Conservation (phyloP, 2,329 filamentous ascomycete genomes). For the Fusarium sp. region DNA sequence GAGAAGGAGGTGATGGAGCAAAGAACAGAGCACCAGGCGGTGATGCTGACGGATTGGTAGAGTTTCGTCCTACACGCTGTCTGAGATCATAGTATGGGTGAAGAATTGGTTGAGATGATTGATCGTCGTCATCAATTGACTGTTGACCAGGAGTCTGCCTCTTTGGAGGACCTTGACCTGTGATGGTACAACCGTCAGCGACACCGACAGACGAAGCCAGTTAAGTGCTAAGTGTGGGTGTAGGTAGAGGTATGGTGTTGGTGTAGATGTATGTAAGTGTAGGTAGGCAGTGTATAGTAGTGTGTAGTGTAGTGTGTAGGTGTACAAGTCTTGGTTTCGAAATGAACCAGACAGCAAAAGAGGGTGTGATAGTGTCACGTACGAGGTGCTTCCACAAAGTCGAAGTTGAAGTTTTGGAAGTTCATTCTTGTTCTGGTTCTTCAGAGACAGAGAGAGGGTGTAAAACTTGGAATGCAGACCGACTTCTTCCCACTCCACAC, state of each 20-base stretch:
- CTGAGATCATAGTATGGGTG: slow-evolving; percentile 44
- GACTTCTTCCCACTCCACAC: slow-evolving; percentile 50
- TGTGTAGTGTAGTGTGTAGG: neutral
- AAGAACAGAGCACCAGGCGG: slow-evolving; percentile 51
- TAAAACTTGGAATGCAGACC: slow-evolving; percentile 38
- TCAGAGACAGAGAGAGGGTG: slow-evolving; percentile 5
- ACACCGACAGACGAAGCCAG: slow-evolving; percentile 31
- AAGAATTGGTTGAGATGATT: slow-evolving; percentile 41
- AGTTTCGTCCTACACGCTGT: slow-evolving; percentile 36
- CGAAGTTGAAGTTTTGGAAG: slow-evolving; percentile 52
- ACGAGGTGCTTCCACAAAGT: slow-evolving; percentile 54
- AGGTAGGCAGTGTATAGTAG: neutral
- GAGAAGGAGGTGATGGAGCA: slow-evolving; percentile 55
- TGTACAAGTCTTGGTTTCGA: neutral
- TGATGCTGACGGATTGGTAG: slow-evolving; percentile 44
- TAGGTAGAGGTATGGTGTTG: neutral
- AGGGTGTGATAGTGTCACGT: slow-evolving; percentile 44
- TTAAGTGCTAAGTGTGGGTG: neutral
- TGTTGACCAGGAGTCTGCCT: slow-evolving; percentile 34
- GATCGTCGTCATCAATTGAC: slow-evolving; percentile 42
- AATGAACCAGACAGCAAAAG: neutral
- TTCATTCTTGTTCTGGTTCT: slow-evolving; percentile 49
- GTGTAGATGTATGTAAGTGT: neutral
- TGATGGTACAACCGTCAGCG: slow-evolving; percentile 31
- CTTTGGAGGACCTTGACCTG: slow-evolving; percentile 44